phyloP scores from a whole-genome alignment of 352 stramenopile genomes.

The Phytophthora colocasiae region DNA sequence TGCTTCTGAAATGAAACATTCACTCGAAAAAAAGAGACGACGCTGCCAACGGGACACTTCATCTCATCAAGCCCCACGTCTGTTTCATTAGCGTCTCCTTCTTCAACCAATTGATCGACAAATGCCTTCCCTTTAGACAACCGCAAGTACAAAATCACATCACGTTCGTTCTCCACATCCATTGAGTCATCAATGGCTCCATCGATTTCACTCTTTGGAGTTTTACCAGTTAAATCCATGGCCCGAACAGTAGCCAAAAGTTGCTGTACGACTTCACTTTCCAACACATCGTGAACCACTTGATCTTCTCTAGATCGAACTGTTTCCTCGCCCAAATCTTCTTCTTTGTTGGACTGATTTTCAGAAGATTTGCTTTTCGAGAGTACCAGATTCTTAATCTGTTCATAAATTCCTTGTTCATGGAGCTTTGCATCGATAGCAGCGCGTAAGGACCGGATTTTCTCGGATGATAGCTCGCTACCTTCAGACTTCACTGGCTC shows the following conservation, averaged over 20 bases:
- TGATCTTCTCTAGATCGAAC: conserved; percentile 15
- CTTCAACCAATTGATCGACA: conserved; percentile 66
- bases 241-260: conserved; percentile 55
- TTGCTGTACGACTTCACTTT: conserved; percentile 82
- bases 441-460: conserved; percentile 60
- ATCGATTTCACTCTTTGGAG: conserved; percentile 7
- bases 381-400: conserved; percentile 70
- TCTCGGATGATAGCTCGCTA: conserved; percentile 30
- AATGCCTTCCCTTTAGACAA: conserved; percentile 72
- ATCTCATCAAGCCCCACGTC: conserved; percentile 18
- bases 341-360: conserved; percentile 1
- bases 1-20: conserved; percentile 66
- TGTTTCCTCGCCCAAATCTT: conserved; percentile 1
- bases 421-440: conserved; percentile 78
- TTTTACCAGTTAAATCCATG: conserved; percentile 26
- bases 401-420: conserved; percentile 79
- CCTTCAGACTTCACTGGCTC: conserved; percentile 6
- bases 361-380: conserved; percentile 30
- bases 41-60: conserved; percentile 48
- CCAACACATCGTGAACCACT: conserved; percentile 66
- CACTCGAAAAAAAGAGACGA: conserved; percentile 63
- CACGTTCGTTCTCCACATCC: conserved; percentile 19
- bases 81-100: conserved; percentile 23
- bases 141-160: conserved; percentile 57
- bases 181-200: conserved; percentile 3